Evolutionary conservation across 2,329 filamentous ascomycete species (phyloP).

Genomic region (Byssochlamys sp.): DNA sequence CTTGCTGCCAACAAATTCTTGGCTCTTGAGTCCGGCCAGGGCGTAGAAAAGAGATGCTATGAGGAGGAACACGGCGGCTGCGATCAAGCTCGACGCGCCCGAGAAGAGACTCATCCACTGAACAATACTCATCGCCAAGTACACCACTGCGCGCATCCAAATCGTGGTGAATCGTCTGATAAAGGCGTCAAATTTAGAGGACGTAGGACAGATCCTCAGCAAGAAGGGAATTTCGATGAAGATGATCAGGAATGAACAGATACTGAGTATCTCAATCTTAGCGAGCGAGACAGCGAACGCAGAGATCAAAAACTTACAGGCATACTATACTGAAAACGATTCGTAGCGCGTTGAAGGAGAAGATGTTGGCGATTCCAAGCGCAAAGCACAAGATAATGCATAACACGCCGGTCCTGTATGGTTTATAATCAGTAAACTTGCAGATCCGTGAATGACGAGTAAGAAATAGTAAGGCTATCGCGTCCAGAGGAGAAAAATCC

Average conservation of each 20-base stretch:
- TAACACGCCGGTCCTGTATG: constrained; percentile 41
- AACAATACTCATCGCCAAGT: constrained; percentile 66
- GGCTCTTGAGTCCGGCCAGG: constrained; percentile 35
- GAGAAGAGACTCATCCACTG: constrained; percentile 73
- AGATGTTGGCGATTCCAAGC: constrained; percentile 59
- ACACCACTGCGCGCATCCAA: constrained; percentile 88
- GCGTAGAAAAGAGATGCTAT: constrained; percentile 70
- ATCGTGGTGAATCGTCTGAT: constrained; percentile 91
- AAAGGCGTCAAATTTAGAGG: constrained; percentile 72
- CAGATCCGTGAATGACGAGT: neutral
- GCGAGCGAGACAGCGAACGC: constrained; percentile 3
- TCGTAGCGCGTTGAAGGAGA: constrained; percentile 47
- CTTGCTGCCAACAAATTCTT: constrained; percentile 60
- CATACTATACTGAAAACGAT: constrained; percentile 53
- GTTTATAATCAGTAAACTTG: neutral
- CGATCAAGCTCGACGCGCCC: constrained; percentile 64
- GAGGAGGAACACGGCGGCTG: constrained; percentile 70
- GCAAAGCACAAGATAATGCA: constrained; percentile 58
- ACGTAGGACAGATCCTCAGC: constrained; percentile 94
- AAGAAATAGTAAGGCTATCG: neutral
- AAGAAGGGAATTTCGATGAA: constrained; percentile 89
- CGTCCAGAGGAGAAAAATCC: neutral
- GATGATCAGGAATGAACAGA: constrained; percentile 62
- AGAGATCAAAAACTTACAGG: constrained; percentile 37
- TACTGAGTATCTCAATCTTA: constrained; percentile 46